These are phyloP conservation scores for Oryza rufipogon DNA, from an alignment of 176 grass and related monocot species.

Conservation along the genomic window DNA sequence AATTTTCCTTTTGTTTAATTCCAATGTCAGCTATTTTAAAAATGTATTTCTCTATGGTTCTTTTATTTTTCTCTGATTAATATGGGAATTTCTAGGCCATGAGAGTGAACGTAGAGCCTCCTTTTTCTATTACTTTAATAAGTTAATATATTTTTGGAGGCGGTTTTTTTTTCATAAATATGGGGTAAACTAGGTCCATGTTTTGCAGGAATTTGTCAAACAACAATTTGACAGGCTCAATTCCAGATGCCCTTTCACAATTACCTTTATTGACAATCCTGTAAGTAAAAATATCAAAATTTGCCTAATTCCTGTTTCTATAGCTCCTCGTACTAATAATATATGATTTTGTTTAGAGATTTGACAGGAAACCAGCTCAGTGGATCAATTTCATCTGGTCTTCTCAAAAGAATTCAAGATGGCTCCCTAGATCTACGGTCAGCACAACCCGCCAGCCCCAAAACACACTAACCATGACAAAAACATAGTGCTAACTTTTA, in stretches of 20 bases:
- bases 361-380: constrained; percentile 55
- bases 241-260: constrained; percentile 56
- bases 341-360: constrained; percentile 51
- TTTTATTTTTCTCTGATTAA: too few species aligned
- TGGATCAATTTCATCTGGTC: constrained; percentile 48
- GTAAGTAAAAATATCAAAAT: constrained; percentile 33
- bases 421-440: constrained; percentile 53
- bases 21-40: too few species aligned
- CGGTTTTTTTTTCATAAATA: too few species aligned
- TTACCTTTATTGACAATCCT: constrained; percentile 44
- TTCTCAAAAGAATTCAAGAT: constrained; percentile 50
- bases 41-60: too few species aligned
- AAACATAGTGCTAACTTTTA: neutral
- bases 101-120: too few species aligned
- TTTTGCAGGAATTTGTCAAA: constrained; percentile 6
- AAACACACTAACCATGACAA: neutral
- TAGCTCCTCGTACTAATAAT: neutral
- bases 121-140: too few species aligned
- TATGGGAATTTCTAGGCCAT: too few species aligned
- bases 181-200: neutral
- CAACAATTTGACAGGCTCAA: neutral
- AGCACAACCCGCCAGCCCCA: neutral
- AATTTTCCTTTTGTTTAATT: too few species aligned
- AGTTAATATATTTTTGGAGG: too few species aligned
- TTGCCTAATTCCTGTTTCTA: too few species aligned